Percentiles rank a stretch among this genome's conserved stretches.
Conservation (phyloP, 139 green algal species). For the Diplosphaera chodatii region DNA sequence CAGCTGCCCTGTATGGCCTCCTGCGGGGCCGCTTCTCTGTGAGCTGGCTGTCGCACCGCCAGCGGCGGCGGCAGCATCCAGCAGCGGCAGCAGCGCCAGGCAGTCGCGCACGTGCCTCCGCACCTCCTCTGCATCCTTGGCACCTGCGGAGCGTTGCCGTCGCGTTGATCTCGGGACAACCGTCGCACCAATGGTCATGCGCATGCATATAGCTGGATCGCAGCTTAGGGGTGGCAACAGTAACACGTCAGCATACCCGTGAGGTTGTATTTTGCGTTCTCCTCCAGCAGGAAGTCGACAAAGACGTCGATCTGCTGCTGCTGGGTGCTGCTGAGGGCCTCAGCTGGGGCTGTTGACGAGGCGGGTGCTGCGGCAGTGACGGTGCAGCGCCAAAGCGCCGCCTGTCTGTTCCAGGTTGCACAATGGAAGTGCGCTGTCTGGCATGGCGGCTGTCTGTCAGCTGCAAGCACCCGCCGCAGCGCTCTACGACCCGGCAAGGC, state of each 20-base stretch:
- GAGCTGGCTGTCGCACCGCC: background rate
- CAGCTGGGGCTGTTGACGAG: no score
- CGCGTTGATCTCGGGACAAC: no score
- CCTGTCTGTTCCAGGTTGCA: no score
- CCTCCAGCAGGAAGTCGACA: slow-evolving; percentile 57
- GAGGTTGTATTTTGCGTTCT: slow-evolving; percentile 72
- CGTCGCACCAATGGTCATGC: background rate
- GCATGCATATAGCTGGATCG: background rate
- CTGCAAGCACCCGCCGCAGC: no score
- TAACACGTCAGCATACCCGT: slow-evolving; percentile 55
- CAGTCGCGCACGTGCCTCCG: slow-evolving; percentile 68
- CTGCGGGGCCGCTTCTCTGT: no score
- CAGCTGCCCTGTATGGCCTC: no score
- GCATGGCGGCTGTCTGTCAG: no score
- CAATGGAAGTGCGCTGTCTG: no score
- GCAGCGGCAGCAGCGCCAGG: slow-evolving; percentile 66
- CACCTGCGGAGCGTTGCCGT: slow-evolving; percentile 35
- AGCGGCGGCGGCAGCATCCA: slow-evolving; percentile 36
- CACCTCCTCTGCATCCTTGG: slow-evolving; percentile 52
- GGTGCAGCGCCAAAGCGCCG: no score
- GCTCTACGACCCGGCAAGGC: no score
- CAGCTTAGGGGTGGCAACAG: background rate
- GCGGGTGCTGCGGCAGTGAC: no score
- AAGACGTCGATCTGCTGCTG: slow-evolving; percentile 25
- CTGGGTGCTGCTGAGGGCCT: no score